Base-by-base conservation (phyloP, 2,329 filamentous ascomycete species). In the Bertia moriformis region DNA sequence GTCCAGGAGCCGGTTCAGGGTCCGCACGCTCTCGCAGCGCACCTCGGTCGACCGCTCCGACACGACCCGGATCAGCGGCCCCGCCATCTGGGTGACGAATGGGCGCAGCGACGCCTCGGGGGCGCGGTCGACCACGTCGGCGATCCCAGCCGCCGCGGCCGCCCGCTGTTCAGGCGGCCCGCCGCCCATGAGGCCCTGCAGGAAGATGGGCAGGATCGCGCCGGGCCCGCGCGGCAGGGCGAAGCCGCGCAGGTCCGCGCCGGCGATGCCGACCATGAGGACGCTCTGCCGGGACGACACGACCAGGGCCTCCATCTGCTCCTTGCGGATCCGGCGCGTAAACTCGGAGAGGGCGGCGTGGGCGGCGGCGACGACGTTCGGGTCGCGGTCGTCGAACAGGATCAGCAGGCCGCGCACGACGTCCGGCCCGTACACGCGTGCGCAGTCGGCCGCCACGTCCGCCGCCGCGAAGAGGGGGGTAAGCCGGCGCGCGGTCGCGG, bases 241-340 rank as follows among this genome's bases (percentile, higher is more conserved):
- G 63, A 98, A 98, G 24, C 91, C 91, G 29, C 87, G 75, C 36
- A 98, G 67, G 51, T 88, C 80, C 30, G 78, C 72, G 19, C 91
- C 91, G 30, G 87, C 66, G 35, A 94, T 83, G 48, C 91, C 91
- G 37, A 96, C 83, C 51, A 89, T 85, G 47, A 85, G 78, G 40
- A 98, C 69, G 1, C 84, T 80, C 57, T 93, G 83, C 42, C 89
- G 71, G 2, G 89, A 94, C 0, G 89, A 91, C 40, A 76, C 65
- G n/a, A 94, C 87, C 37, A 98, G 69, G 1, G 82, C 78, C 54
- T 98, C 93, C 91, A 98, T 96, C 60, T 96, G 89, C 55, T 98
- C 93, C 59, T 98, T 98, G 54, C 80, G 81, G 44, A 98, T 71
- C 49, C 78, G 82, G 56, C 88, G 88, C 36, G 88, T 95, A 49